Evolutionary conservation across 2,329 filamentous ascomycete species (phyloP), one percentile per base, ranked within the genome.

Genomic region (Nemania sp.): DNA sequence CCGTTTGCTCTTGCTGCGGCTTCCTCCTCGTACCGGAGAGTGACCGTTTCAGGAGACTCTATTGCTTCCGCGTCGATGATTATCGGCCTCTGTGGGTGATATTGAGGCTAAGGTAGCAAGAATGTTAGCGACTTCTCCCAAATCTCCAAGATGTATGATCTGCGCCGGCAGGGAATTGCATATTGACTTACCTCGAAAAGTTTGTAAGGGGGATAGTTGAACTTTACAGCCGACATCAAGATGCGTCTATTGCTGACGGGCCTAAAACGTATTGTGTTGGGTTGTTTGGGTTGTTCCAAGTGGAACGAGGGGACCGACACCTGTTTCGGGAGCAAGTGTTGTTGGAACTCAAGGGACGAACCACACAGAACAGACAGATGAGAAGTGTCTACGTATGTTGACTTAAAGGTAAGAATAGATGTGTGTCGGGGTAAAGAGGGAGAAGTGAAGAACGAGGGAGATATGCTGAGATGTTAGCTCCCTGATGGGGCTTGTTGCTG

Each of bases 161-260:
- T 46, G 39, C 30, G 36, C 41, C 34, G 34, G 40, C 30, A 23
- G 12, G 8, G 30, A 30, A 23, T 19, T 9, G 14, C 23, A 26
- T 20, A n/a, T 44, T 62, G 70, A 80, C 81, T 80, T 69, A 83
- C 80, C 75, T 83, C 79, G 69, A 79, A 82, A 70, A 80, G 75
- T 74, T 81, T 82, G 71, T 82, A 82, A 61, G 77, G 70, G 66
- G 77, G 73, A 67, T 77, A 78, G 65, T 78, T 77, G 68, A 80
- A 80, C 74, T 81, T 82, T 68, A 73, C 71, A 70, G 76, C 68
- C 78, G 80, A 83, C 81, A 83, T 83, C 71, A 81, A 80, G 73
- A 75, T 74, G 11, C n/a, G 72, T 72, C 54, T 64, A 55, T 61
- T 56, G 33, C 28, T 45, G 7, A 49, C n/a, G 49, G 48, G 50